phyloP scores from a whole-genome alignment of 2,329 filamentous ascomycete genomes.

The Ophiostoma montium region DNA sequence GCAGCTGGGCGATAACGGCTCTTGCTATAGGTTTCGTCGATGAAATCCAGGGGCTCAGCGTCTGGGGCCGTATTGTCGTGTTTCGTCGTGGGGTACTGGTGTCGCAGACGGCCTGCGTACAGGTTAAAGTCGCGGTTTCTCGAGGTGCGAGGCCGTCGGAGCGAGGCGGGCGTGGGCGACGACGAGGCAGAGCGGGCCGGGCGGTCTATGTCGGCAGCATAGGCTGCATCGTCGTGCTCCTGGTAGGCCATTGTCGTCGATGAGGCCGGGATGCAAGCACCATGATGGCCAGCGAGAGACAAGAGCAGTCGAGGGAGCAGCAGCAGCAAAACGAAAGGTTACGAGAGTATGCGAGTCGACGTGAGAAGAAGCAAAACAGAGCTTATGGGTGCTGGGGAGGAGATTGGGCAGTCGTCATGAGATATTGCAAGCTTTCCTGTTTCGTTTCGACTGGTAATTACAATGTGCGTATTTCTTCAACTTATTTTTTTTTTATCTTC shows the following conservation, averaged over 20 bases:
- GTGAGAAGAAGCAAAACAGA: not conserved
- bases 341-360: not conserved
- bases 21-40: slow-evolving; percentile 2
- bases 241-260: slow-evolving; percentile 10
- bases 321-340: not conserved
- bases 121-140: slow-evolving; percentile 15
- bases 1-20: slow-evolving; percentile 3
- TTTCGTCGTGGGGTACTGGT: slow-evolving; percentile 19
- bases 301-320: not conserved
- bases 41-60: slow-evolving; percentile 11
- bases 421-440: not conserved
- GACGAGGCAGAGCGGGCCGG: slow-evolving; percentile 1
- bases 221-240: slow-evolving; percentile 15
- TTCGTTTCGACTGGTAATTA: not conserved
- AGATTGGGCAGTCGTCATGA: not conserved
- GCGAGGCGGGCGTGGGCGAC: slow-evolving; percentile 3
- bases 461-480: slow-evolving; percentile 1
- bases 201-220: slow-evolving; percentile 15
- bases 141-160: slow-evolving; percentile 14
- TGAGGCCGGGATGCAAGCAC: slow-evolving; percentile 1
- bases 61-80: slow-evolving; percentile 15
- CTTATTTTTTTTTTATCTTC: slow-evolving; percentile 1
- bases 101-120: slow-evolving; percentile 16
- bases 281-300: not conserved
- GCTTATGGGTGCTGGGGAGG: not conserved